Percentiles rank a stretch among this genome's conserved stretches.
Conservation (phyloP, 108 stramenopile species). For the Skeletonema costatum region DNA sequence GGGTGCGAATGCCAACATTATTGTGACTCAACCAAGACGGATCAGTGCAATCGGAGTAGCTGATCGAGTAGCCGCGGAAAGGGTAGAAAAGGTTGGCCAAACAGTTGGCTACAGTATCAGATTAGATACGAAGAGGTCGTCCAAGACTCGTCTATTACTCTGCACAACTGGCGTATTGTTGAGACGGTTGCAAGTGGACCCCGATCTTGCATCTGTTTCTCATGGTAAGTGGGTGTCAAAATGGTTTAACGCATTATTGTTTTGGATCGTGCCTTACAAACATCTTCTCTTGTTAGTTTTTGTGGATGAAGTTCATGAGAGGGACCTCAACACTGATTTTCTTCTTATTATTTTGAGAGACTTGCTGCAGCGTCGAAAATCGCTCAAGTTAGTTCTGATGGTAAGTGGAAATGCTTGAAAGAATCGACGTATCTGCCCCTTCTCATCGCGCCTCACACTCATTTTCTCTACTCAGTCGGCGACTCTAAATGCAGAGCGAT, state of each 20-base stretch:
- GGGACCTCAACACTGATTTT: conserved; percentile 91
- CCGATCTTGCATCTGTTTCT: conserved; percentile 65
- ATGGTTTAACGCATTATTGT: neutral
- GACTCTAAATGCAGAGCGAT: conserved; percentile 85
- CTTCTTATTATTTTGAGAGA: conserved; percentile 87
- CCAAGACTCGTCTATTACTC: conserved; percentile 78
- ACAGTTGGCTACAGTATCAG: conserved; percentile 92
- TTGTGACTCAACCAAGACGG: conserved; percentile 91
- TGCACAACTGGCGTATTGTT: conserved; percentile 91
- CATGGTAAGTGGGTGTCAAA: conserved; percentile 32
- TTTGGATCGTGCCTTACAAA: neutral
- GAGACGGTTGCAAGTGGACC: conserved; percentile 81
- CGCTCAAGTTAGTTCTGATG: conserved; percentile 91
- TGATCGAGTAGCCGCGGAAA: conserved; percentile 87
- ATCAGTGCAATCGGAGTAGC: conserved; percentile 93
- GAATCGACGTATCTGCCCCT: neutral
- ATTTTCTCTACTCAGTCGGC: conserved; percentile 47
- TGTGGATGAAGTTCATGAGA: conserved; percentile 91
- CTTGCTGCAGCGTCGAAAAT: conserved; percentile 66
- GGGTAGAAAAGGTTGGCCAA: conserved; percentile 64
- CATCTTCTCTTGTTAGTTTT: conserved; percentile 33
- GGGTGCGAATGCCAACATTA: conserved; percentile 82
- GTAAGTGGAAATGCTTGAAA: neutral
- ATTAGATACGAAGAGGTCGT: conserved; percentile 68
- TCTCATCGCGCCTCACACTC: neutral